Conservation (phyloP, 495 filamentous ascomycete genomes). For the Podospora comata region DNA sequence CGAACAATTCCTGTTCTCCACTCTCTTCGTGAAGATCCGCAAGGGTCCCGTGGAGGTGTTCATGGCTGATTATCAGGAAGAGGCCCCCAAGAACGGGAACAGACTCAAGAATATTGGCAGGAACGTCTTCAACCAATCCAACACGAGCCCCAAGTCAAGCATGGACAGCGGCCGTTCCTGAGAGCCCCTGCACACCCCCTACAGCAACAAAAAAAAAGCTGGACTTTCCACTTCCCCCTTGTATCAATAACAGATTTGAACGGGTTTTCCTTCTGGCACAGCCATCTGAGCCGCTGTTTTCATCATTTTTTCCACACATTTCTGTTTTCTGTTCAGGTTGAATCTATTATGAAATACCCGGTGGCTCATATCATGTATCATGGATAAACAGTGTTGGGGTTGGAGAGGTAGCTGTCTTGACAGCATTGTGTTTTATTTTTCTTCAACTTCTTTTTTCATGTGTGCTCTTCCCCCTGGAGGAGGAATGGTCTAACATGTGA, state of each 20-base stretch:
- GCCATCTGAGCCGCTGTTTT: background rate
- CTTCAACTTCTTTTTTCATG: background rate
- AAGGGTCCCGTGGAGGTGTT: slow-evolving; percentile 55
- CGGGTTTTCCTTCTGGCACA: background rate
- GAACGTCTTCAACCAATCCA: slow-evolving; percentile 47
- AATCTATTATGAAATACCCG: slow-evolving; percentile 14
- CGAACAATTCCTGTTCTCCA: slow-evolving; percentile 91
- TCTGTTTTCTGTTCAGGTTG: slow-evolving; percentile 8
- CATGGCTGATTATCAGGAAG: slow-evolving; percentile 46
- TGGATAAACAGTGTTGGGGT: slow-evolving; percentile 14
- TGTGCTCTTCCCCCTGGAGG: background rate
- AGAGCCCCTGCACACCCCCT: background rate
- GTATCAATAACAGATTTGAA: slow-evolving; percentile 19
- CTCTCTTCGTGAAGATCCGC: slow-evolving; percentile 81
- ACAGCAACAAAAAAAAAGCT: background rate
- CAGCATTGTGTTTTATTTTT: background rate
- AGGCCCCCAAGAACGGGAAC: slow-evolving; percentile 38
- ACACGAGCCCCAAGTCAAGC: slow-evolving; percentile 44
- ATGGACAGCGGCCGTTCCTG: slow-evolving; percentile 37
- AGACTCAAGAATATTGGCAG: slow-evolving; percentile 49
- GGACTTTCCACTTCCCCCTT: background rate
- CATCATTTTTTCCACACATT: background rate
- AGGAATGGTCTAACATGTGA: background rate
- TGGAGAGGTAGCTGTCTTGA: background rate
- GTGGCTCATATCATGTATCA: slow-evolving; percentile 8